Conservation (phyloP, 2,329 filamentous ascomycete species). For the Penicillium expansum region DNA sequence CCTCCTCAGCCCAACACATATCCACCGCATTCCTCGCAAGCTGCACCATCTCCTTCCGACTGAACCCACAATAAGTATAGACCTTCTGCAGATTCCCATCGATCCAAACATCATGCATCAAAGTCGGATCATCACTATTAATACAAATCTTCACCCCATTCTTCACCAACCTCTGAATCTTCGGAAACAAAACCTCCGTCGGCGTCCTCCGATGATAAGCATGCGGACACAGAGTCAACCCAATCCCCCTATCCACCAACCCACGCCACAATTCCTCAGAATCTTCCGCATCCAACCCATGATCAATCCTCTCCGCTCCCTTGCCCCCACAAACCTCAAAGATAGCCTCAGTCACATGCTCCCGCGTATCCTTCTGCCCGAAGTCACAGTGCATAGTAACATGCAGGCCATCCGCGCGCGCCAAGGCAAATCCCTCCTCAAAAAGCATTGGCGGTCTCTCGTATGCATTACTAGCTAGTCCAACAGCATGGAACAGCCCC, state of each 20-base stretch:
- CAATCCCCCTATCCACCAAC: conserved; percentile 34
- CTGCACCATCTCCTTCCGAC: conserved; percentile 43
- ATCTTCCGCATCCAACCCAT: conserved; percentile 44
- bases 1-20: conserved; percentile 48
- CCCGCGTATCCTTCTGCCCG: conserved; percentile 49
- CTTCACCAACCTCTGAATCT: conserved; percentile 46
- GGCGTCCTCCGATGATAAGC: conserved; percentile 43
- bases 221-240: conserved; percentile 45
- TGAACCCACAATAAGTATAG: conserved; percentile 43
- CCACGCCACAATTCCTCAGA: conserved; percentile 32
- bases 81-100: conserved; percentile 49
- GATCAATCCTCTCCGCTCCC: conserved; percentile 41
- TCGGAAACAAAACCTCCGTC: conserved; percentile 45
- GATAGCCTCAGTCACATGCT: conserved; percentile 43
- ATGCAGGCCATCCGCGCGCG: conserved; percentile 24
- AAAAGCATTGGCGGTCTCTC: conserved; percentile 48
- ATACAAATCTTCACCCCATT: conserved; percentile 49
- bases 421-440: conserved; percentile 39
- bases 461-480: conserved; percentile 49
- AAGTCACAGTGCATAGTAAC: conserved; percentile 54
- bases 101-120: conserved; percentile 53
- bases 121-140: conserved; percentile 51
- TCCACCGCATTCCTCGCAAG: conserved; percentile 46
- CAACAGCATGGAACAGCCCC: conserved; percentile 47
- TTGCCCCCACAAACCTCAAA: conserved; percentile 32